Base-by-base conservation (phyloP, 352 stramenopile species). In the Phytophthora crassamura region DNA sequence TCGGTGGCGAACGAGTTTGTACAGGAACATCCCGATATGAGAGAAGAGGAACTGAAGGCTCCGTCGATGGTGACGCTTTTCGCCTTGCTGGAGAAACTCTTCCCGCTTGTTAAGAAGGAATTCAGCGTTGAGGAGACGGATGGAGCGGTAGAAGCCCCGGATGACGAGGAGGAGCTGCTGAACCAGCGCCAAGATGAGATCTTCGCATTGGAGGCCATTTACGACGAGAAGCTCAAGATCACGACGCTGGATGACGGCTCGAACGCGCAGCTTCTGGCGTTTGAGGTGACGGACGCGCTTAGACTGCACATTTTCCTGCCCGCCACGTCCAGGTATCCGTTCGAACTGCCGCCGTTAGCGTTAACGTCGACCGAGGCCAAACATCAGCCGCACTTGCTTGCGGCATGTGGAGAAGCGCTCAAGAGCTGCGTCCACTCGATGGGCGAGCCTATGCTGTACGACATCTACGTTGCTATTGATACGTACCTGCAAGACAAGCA, bases 151-250 rank as follows among this genome's bases (percentile, higher is more conserved):
- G 63, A 72, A 0, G 39, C 39, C 48, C 52, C 52, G 10, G 48
- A 54, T 2, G 66, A 77, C 42, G 49, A 71, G 0, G 79, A 86
- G 2, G 86, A 93, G 45, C 50, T 90, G 12, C 35, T 74, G 9
- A 68, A 73, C 14, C 65, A 80, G 61, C 85, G 83, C 3, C 77
- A 90, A 50, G 83, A 96, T 34, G 88, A 96, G 34, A 66, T 93
- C 5, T 86, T 94, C 35, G 88, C 83, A 11, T 54, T 96, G 3
- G 86, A 94, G 59, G 80, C 88, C 7, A 96, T 96, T 45, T 96
- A 93, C 56, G 86, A 92, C 40, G 81, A 95, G 53, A 90, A 81
- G 49, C 55, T 93, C 2, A 55, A 46, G 14, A 61, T 81, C 9
- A 49, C 66, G 18, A 49, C 46, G 12, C 45, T 84, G 3, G 73